phyloP scores from a whole-genome alignment of 1,284 basidiomycete species.

The Sparassis latifolia region DNA sequence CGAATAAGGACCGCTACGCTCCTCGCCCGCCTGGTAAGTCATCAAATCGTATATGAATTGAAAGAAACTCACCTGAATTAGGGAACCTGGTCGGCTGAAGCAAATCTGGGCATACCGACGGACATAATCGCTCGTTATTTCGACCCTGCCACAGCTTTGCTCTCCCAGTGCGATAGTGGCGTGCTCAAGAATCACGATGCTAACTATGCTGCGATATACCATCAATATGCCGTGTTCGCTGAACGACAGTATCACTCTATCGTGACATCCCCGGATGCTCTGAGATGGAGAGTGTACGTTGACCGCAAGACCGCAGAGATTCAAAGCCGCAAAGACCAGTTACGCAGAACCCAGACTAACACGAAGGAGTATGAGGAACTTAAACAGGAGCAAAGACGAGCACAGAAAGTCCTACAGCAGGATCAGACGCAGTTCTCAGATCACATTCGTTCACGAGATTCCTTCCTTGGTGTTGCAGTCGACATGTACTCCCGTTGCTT shows the following conservation, averaged over 20 bases:
- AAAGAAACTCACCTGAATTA: constrained; percentile 24
- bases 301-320: constrained; percentile 68
- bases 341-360: constrained; percentile 26
- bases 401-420: constrained; percentile 39
- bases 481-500: constrained; percentile 82
- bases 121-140: constrained; percentile 74
- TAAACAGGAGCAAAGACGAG: constrained; percentile 29
- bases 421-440: constrained; percentile 58
- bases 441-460: constrained; percentile 50
- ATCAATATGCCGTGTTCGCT: constrained; percentile 84
- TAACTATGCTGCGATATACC: constrained; percentile 62
- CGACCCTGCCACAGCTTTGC: constrained; percentile 44
- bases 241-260: constrained; percentile 79
- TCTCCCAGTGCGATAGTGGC: constrained; percentile 22
- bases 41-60: neutral
- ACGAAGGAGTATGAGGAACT: constrained; percentile 20
- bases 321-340: constrained; percentile 37
- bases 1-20: constrained; percentile 38
- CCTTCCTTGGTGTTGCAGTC: constrained; percentile 72
- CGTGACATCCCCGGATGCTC: constrained; percentile 64
- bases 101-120: constrained; percentile 78
- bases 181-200: constrained; percentile 5
- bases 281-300: constrained; percentile 68
- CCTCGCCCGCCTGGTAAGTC: constrained; percentile 55
- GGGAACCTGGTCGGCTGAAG: constrained; percentile 88